These are phyloP conservation scores for Annona cherimola DNA, from an alignment of 164 flowering plant genomes.

Conservation along the genomic window DNA sequence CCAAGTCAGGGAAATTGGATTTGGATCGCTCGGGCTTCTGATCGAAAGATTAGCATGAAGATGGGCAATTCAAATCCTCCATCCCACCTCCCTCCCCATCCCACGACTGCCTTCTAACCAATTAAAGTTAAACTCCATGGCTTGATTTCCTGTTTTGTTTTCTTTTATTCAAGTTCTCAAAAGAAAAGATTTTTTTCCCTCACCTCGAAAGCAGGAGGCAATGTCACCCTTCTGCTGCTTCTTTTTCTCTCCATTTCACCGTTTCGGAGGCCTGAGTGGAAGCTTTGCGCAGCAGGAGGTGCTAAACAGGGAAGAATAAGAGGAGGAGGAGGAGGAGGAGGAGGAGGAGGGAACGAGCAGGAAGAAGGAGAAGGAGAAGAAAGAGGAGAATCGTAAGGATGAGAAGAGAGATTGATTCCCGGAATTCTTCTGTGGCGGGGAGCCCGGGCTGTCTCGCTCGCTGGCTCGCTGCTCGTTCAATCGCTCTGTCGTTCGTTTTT, in stretches of 20 bases:
- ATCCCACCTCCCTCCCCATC: no score
- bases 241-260: slow-evolving; percentile 52
- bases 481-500: no score
- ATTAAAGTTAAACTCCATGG: no score
- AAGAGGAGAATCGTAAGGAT: neutral
- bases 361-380: slow-evolving; percentile 2
- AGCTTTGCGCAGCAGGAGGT: neutral
- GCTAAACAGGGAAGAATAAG: neutral
- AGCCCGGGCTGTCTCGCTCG: neutral
- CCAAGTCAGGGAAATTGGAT: no score
- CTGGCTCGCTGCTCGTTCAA: no score
- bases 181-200: neutral
- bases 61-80: no score
- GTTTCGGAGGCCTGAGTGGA: neutral
- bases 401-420: slow-evolving; percentile 4
- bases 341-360: neutral
- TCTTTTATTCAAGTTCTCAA: no score
- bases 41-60: no score
- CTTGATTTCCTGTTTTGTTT: no score
- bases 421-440: neutral
- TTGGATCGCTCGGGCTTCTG: no score
- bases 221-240: slow-evolving; percentile 29
- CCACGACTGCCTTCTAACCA: no score
- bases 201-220: slow-evolving; percentile 66
- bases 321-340: neutral